Base-by-base conservation (phyloP, 2,329 filamentous ascomycete species). In the Exophiala alcalophila region DNA sequence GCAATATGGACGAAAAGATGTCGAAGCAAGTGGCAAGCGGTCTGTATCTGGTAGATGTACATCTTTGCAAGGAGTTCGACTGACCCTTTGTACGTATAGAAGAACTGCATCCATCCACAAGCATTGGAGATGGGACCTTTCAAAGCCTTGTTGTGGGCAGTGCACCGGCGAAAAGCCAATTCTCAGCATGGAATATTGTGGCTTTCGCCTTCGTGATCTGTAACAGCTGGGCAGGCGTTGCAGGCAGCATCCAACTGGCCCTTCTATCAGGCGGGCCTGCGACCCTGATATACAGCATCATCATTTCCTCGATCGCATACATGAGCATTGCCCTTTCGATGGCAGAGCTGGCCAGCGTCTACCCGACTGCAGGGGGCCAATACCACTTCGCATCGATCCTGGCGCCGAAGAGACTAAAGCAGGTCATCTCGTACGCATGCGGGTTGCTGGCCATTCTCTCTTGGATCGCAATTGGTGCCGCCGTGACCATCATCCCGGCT, bases 381-480 rank as follows among this genome's bases (percentile, higher is more conserved):
- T 61, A 60, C 26, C 56, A 59, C 35, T 61, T 58, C 47, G 57
- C 58, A 1, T 59, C 55, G 10, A 57, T 59, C 25, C 42, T 61
- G 26, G 55, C 57, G 1, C 52, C 57, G 11, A 47, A 42, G 8
- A 54, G 50, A 7, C 35, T 43, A 9, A 30, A 35, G 14, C 32
- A 36, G 12, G 28, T 16, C 9, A 20, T 42, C 11, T 41, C 35
- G 3, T 59, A 59, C 38, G 50, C 44, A 11, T 57, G 54, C 44
- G 58, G 57, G 12, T 39, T 51, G 14, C 43, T 50, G 10, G 52
- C 57, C 16, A 43, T 56, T 8, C 52, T 59, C 26, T 51, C 52
- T 2, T 58, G 58, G 55, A 52, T 60, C 14, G 46, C 55, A 4
- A 58, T 55, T 16, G 50, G 44, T 9, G 49, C 55, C 8, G 49